phyloP scores from a whole-genome alignment of 2,329 filamentous ascomycete species.

The Monilinia laxa region DNA sequence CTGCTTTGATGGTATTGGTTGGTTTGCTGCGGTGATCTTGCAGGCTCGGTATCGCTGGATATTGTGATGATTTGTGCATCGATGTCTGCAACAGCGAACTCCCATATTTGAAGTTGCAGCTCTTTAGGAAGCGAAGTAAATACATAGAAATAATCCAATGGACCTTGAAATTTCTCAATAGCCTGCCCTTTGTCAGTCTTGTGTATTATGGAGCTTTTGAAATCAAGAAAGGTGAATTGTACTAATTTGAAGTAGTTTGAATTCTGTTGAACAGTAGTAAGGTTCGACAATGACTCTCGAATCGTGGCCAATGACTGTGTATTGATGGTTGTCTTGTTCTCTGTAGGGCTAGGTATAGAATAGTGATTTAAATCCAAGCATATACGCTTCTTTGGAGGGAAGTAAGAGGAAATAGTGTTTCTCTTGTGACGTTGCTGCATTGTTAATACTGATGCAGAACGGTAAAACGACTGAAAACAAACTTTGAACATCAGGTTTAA shows the following conservation, averaged over 20 bases:
- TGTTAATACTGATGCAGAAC: background rate
- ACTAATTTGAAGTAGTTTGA: background rate
- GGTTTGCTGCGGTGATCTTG: background rate
- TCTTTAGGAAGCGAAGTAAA: conserved; percentile 4
- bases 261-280: background rate
- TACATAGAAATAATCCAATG: background rate
- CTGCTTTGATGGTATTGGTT: background rate
- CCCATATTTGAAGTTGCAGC: conserved; percentile 6
- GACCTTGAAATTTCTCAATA: background rate
- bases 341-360: background rate
- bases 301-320: background rate
- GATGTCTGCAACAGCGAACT: background rate
- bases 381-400: background rate
- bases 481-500: background rate
- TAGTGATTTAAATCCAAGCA: background rate
- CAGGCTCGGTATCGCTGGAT: background rate
- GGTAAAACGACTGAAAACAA: background rate
- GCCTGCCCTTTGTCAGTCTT: background rate
- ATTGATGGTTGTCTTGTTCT: background rate
- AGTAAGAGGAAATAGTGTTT: background rate
- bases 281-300: background rate
- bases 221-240: background rate
- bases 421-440: background rate
- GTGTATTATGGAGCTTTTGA: background rate
- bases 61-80: conserved; percentile 7